Conservation (phyloP, 139 green algal genomes). For the Auxenochlorella pyrenoidosa region DNA sequence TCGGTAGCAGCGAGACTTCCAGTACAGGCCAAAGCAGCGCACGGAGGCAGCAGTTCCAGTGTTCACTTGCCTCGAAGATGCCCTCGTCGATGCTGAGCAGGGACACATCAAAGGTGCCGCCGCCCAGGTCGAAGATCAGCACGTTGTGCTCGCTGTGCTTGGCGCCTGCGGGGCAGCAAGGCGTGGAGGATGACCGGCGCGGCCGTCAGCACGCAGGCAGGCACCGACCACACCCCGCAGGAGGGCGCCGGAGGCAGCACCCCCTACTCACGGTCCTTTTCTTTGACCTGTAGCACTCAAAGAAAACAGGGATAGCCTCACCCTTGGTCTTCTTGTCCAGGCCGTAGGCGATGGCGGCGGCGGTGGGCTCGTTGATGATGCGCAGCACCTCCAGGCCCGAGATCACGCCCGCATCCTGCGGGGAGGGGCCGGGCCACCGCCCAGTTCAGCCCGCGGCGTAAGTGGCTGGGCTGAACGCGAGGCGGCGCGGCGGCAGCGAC, state of each 20-base stretch:
- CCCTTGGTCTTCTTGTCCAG: conserved; percentile 75
- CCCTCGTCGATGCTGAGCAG: conserved; percentile 90
- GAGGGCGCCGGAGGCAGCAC: too few relatives aligned
- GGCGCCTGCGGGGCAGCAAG: neutral
- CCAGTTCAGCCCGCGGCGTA: too few relatives aligned
- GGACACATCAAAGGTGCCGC: conserved; percentile 91
- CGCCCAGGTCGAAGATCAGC: conserved; percentile 91
- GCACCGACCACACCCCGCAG: too few relatives aligned
- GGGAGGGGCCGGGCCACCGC: neutral
- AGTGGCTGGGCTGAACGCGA: too few relatives aligned
- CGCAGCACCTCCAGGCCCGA: conserved; percentile 94
- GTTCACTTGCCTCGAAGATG: conserved; percentile 88
- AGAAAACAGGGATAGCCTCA: too few relatives aligned
- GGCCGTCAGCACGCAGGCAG: too few relatives aligned
- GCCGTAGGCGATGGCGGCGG: conserved; percentile 94
- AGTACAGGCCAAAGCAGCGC: too few relatives aligned
- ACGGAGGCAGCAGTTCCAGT: too few relatives aligned
- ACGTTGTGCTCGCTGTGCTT: conserved; percentile 81
- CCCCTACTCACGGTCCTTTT: too few relatives aligned
- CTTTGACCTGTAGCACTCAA: too few relatives aligned
- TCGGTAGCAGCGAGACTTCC: too few relatives aligned
- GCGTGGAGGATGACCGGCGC: too few relatives aligned
- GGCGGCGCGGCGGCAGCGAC: neutral
- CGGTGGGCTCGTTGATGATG: conserved; percentile 99
- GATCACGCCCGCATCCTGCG: conserved; percentile 96